Base-by-base conservation (phyloP, 441 rosid species). In the Bruguiera hainesii region DNA sequence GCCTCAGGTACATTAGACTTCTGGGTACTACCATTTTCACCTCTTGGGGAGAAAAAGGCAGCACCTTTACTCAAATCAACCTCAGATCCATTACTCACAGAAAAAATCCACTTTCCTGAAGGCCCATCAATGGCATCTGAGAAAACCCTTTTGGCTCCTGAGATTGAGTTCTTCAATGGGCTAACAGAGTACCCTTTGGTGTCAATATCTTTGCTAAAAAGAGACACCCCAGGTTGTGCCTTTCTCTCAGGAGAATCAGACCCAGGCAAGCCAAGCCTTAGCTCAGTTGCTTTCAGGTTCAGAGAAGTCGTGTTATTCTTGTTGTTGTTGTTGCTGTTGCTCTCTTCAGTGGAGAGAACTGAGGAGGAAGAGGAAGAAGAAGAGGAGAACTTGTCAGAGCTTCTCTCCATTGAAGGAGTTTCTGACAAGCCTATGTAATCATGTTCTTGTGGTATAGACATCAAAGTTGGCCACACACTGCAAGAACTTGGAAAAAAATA, bases 361-460 rank as follows among this genome's bases (percentile, higher is more conserved):
- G 81, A 65, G 7, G 81, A 76, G 31, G 78, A 70, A 37, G 80
- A 70, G 37, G 83, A 71, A 7, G 83, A 71, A 33, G 85, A 61
- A n/a, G 81, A 73, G 2, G 82, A 73, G 7, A 75, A 68, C 80
- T 78, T 80, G 28, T 71, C 81, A 72, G 87, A 78, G 87, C 53
- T 56, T 74, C 64, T 80, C 30, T 69, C 80, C 85, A 83, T 77
- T n/a, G 85, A 65, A 76, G 85, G 70, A 73, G 79, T 16, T 73
- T 80, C 87, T 68, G 81, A 30, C 51, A 86, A 72, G 75, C 89
- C 88, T 82, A 85, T 85, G 89, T 85, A 87, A 79, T 83, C 92
- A 80, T 87, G 88, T 57, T 83, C 92, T 16, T 74, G 63, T 30
- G 84, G 84, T 50, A 64, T 35, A 61, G 87, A 77, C 92, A 87